A percentile compares a stretch with the other conserved stretches of the same genome.
These are phyloP conservation scores for Umbelopsis isabellina DNA, from an alignment of 192 early-diverging fungal species.

Conservation along the genomic window DNA sequence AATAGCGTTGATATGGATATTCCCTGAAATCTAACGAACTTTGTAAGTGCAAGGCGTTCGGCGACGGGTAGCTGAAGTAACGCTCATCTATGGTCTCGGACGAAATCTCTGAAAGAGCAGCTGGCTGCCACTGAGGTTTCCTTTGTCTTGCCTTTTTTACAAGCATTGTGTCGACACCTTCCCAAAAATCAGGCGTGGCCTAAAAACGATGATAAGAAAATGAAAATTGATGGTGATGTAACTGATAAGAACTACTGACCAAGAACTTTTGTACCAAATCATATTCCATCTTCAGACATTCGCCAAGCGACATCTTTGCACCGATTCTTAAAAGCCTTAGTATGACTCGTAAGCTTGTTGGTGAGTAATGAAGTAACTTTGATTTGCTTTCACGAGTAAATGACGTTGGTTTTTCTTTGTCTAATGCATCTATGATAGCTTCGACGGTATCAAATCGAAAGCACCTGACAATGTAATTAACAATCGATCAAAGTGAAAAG, in stretches of 20 bases:
- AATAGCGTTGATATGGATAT: conserved; percentile 63
- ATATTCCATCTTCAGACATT: conserved; percentile 88
- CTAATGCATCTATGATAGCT: conserved; percentile 81
- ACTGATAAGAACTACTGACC: neutral
- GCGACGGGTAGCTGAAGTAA: conserved; percentile 55
- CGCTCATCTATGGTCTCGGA: conserved; percentile 53
- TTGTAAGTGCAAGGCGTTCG: conserved; percentile 43
- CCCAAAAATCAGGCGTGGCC: conserved; percentile 78
- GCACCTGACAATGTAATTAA: conserved; percentile 52
- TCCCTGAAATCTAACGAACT: conserved; percentile 42
- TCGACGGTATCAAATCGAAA: conserved; percentile 83
- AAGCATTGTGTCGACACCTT: conserved; percentile 83
- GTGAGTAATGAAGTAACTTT: conserved; percentile 70
- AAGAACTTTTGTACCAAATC: conserved; percentile 77
- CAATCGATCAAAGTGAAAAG: neutral
- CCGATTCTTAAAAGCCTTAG: conserved; percentile 81
- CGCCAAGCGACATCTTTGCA: conserved; percentile 62
- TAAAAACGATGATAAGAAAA: neutral
- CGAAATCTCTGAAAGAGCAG: conserved; percentile 52
- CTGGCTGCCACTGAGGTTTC: conserved; percentile 74
- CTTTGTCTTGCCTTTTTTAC: conserved; percentile 62
- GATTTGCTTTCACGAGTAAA: conserved; percentile 75
- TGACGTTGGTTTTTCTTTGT: conserved; percentile 61
- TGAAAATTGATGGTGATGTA: too few species aligned
- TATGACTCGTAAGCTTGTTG: conserved; percentile 85